Conservation (phyloP, 1,284 basidiomycete species). For the Puccinia novopanici region DNA sequence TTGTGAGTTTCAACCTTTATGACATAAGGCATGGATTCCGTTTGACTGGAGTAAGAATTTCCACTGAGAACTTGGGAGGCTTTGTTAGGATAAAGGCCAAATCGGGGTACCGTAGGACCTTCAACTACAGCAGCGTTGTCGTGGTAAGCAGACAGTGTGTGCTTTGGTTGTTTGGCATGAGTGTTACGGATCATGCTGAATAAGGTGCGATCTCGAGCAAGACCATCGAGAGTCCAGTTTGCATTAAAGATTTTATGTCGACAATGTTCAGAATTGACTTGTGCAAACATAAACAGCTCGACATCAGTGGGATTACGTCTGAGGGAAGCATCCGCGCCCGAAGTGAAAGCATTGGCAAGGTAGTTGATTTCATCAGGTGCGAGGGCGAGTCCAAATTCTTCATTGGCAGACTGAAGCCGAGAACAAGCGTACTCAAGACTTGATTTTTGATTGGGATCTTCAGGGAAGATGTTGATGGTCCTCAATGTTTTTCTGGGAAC, state of each 20-base stretch:
- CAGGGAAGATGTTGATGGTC: conserved; percentile 32
- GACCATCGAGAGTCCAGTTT: conserved; percentile 83
- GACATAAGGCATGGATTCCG: conserved; percentile 81
- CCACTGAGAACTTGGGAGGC: neutral
- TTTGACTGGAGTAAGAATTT: conserved; percentile 58
- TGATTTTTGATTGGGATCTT: conserved; percentile 62
- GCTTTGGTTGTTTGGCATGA: conserved; percentile 59
- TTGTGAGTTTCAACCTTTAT: conserved; percentile 99
- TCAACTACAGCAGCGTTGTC: conserved; percentile 96
- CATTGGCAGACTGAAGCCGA: conserved; percentile 78
- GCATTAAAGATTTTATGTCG: conserved; percentile 99
- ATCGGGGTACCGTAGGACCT: conserved; percentile 74
- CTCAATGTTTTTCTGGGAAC: neutral
- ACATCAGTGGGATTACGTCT: conserved; percentile 88
- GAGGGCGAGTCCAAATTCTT: conserved; percentile 83
- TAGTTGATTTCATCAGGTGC: too few relatives aligned
- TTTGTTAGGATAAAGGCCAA: conserved; percentile 61
- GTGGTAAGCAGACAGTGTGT: conserved; percentile 91
- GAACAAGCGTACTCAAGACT: conserved; percentile 52
- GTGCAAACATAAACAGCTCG: conserved; percentile 99
- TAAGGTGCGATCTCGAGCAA: conserved; percentile 72
- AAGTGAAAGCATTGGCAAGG: conserved; percentile 89
- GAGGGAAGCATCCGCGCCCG: conserved; percentile 60
- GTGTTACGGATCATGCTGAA: conserved; percentile 99
- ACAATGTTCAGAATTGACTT: conserved; percentile 99